These are phyloP conservation scores for Colletotrichum brevisporum DNA, from an alignment of 2,329 filamentous ascomycete species.

Conservation along the genomic window DNA sequence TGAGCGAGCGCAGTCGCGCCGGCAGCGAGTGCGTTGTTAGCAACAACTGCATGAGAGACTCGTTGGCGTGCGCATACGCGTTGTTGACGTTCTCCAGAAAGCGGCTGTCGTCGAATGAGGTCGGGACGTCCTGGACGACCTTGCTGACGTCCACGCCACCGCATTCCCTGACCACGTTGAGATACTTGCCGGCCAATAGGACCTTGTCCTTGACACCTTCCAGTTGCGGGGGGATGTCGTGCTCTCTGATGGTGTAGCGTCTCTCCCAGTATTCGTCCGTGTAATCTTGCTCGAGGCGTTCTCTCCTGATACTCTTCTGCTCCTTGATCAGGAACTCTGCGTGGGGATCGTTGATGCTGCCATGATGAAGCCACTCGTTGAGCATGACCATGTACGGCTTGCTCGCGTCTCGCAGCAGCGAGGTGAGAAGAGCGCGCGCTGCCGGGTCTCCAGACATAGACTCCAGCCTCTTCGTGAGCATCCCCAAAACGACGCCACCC, in stretches of 20 bases:
- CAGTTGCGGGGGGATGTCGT: slow-evolving; percentile 92
- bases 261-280: slow-evolving; percentile 99
- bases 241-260: slow-evolving; percentile 92
- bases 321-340: slow-evolving; percentile 96
- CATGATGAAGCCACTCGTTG: slow-evolving; percentile 98
- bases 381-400: slow-evolving; percentile 98
- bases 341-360: slow-evolving; percentile 94
- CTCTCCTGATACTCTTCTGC: slow-evolving; percentile 93
- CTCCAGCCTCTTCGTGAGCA: slow-evolving; percentile 87
- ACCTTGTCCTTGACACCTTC: slow-evolving; percentile 95
- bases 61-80: slow-evolving; percentile 95
- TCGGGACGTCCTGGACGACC: slow-evolving; percentile 88
- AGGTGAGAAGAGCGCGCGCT: slow-evolving; percentile 84
- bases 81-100: slow-evolving; percentile 97
- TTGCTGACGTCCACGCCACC: slow-evolving; percentile 95
- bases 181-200: slow-evolving; percentile 93
- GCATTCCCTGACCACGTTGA: slow-evolving; percentile 97
- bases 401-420: slow-evolving; percentile 87
- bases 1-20: slow-evolving; percentile 87
- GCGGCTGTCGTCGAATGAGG: slow-evolving; percentile 89
- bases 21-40: slow-evolving; percentile 94
- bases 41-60: slow-evolving; percentile 90
- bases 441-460: slow-evolving; percentile 95
- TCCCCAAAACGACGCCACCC: slow-evolving; percentile 92
- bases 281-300: slow-evolving; percentile 94